Evolutionary conservation across 2,329 filamentous ascomycete genomes (phyloP).

Genomic region (Canariomyces notabilis): DNA sequence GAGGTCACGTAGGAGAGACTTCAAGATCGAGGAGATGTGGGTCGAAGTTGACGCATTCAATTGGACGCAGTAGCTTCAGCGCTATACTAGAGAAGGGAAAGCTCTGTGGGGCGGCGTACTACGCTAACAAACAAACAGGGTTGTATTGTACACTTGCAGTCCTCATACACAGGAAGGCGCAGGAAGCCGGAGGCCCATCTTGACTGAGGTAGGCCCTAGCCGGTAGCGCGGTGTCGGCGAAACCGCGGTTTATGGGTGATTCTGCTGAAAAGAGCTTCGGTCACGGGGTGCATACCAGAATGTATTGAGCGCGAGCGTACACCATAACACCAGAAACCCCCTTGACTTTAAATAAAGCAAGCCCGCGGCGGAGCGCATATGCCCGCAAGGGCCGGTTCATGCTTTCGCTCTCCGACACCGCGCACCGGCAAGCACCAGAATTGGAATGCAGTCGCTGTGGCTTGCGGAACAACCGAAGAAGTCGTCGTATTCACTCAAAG

Average conservation of each 20-base stretch:
- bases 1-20: no score
- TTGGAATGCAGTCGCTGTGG: no score
- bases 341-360: no score
- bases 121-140: no score
- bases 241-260: not conserved
- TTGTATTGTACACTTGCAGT: no score
- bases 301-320: not conserved
- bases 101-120: no score
- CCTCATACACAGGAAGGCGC: not conserved
- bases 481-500: not conserved
- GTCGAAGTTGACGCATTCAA: no score
- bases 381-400: not conserved
- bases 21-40: no score
- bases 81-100: no score
- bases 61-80: no score
- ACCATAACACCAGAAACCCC: no score
- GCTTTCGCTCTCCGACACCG: not conserved
- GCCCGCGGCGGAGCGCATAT: not conserved
- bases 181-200: not conserved
- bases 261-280: not conserved
- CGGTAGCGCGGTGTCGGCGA: not conserved
- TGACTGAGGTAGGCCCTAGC: not conserved
- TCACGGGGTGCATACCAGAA: not conserved
- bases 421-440: not conserved
- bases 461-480: not conserved